Base-by-base conservation (phyloP, 192 early-diverging fungal genomes). In the Entomortierella parvispora region DNA sequence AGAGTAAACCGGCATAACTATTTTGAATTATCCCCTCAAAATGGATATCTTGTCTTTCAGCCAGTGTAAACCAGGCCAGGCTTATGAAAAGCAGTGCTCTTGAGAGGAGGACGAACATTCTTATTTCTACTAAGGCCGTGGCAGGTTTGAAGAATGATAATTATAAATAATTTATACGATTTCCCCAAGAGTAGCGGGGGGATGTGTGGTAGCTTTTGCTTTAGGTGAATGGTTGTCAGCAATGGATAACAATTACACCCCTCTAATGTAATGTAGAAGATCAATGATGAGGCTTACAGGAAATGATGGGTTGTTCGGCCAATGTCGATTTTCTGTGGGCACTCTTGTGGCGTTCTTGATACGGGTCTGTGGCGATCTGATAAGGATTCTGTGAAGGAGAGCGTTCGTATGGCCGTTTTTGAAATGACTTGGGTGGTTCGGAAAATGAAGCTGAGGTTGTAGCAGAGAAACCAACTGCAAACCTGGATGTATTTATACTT, bases 251-350 rank as follows among this genome's bases (percentile, higher is more conserved):
- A 55, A 58, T 20, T 58, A 15, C 22, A 43, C 22, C 40, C n/a
- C 40, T 32, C 42, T 43, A 22, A 26, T 26, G 15, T 12, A 58
- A 58, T 58, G 37, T 58, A 58, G 37, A 58, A 57, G 32, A 55
- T 58, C 56, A 58, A 58, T 58, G 42, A 26, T 58, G 37, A 43
- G 56, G 40, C 56, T 58, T 58, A 58, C 56, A 25, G 56, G 56
- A 58, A 58, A 58, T 58, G 42, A 58, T 42, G 56, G 56, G 56
- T 43, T 42, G 56, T 58, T 58, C 40, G 40, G 56, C 42, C 23
- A 37, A 58, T 58, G 40, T 58, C 37, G 40, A 43, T 58, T 15
- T 54, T 54, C 52, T 54, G 25, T 33, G 31, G 52, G 31, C 14
- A 54, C 52, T 33, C 52, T 54, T 54, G 52, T 33, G 52, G 52